These are phyloP conservation scores for Barnettozyma siamensis DNA, from an alignment of 805 yeast species.

Conservation along the genomic window DNA sequence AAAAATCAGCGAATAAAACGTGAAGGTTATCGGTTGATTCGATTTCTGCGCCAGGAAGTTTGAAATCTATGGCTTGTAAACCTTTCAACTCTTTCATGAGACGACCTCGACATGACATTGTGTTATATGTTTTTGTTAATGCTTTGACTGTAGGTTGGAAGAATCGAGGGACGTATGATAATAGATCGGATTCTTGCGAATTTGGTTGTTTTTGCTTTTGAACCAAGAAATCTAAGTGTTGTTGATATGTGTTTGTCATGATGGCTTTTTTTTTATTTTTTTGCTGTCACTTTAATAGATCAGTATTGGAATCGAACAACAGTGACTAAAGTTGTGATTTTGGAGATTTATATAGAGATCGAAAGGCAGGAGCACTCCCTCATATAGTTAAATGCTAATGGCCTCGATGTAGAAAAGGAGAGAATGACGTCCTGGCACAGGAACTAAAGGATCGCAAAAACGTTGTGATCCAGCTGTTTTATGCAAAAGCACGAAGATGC, in stretches of 20 bases:
- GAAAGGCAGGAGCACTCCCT: no score
- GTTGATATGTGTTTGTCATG: background rate
- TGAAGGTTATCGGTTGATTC: slow-evolving; percentile 28
- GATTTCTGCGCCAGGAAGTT: slow-evolving; percentile 25
- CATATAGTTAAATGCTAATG: no score
- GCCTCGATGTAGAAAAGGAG: no score
- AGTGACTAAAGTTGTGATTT: no score
- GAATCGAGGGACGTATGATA: background rate
- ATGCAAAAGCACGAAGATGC: no score
- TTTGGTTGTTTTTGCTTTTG: background rate
- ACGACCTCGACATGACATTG: slow-evolving; percentile 20
- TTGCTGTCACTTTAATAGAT: no score
- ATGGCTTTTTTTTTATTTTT: no score
- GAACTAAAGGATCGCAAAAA: no score
- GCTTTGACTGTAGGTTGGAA: slow-evolving; percentile 3
- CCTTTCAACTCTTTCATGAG: slow-evolving; percentile 22
- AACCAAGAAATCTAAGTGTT: slow-evolving; percentile 11
- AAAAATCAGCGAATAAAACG: slow-evolving; percentile 33
- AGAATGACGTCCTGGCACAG: no score
- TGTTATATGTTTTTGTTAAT: slow-evolving; percentile 2
- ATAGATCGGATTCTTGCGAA: background rate
- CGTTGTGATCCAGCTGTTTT: no score
- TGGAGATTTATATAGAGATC: no score
- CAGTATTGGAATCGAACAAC: no score
- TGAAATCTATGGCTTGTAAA: slow-evolving; percentile 10